Evolutionary conservation across 2,329 filamentous ascomycete genomes (phyloP).

Genomic region (Fusarium drepaniforme): DNA sequence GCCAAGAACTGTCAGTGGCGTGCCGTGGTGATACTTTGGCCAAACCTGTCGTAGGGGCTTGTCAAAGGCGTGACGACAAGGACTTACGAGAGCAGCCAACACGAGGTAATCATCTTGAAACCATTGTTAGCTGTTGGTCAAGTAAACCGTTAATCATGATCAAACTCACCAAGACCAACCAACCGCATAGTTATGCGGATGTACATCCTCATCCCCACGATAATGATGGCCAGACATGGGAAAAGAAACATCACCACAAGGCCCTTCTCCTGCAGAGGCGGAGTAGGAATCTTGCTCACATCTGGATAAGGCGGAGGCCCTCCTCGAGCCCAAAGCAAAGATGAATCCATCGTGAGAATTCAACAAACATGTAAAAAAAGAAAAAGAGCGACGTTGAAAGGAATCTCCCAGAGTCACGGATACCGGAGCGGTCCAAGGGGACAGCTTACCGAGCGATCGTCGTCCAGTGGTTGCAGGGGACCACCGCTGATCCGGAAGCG

Average conservation of each 20-base stretch:
- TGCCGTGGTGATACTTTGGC: not conserved
- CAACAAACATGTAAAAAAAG: not conserved
- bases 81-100: slow-evolving; percentile 23
- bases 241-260: slow-evolving; percentile 50
- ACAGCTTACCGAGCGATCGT: slow-evolving; percentile 20
- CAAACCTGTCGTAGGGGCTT: not conserved
- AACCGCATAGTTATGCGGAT: slow-evolving; percentile 44
- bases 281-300: slow-evolving; percentile 47
- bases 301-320: slow-evolving; percentile 40
- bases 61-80: not conserved
- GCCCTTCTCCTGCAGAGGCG: slow-evolving; percentile 47
- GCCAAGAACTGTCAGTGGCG: not conserved
- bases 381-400: not conserved
- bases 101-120: slow-evolving; percentile 29
- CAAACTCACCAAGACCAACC: slow-evolving; percentile 39
- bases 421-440: not conserved
- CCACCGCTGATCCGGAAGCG: not conserved
- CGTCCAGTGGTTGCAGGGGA: slow-evolving; percentile 3
- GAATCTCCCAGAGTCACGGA: not conserved
- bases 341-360: slow-evolving; percentile 13
- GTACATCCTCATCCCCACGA: slow-evolving; percentile 43
- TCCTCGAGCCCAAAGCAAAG: slow-evolving; percentile 15
- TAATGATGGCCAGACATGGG: slow-evolving; percentile 44
- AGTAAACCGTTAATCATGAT: not conserved
- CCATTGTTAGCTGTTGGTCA: not conserved